A percentile compares a stretch with the other conserved stretches of the same genome.
phyloP scores from a whole-genome alignment of 208 protist species.

The Crithidia brevicula region DNA sequence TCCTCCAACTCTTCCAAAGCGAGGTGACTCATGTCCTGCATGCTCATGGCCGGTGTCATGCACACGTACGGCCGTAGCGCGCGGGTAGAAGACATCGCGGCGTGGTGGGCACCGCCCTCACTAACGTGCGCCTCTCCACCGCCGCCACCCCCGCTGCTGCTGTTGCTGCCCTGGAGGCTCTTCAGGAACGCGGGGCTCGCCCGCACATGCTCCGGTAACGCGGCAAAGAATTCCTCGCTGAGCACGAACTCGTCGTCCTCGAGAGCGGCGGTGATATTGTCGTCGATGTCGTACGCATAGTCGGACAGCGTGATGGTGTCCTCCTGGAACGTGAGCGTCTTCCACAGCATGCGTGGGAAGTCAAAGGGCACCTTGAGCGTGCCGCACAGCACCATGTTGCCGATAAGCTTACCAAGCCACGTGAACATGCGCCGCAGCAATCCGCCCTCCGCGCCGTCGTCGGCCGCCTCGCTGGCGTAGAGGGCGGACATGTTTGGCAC shows the following conservation, averaged over 20 bases:
- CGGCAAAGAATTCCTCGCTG: conserved; percentile 68
- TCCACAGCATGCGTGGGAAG: conserved; percentile 87
- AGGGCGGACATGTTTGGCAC: conserved; percentile 84
- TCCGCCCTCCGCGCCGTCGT: conserved; percentile 43
- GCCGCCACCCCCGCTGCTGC: not conserved
- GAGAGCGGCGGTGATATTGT: conserved; percentile 70
- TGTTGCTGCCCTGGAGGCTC: not conserved
- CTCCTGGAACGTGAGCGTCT: conserved; percentile 76
- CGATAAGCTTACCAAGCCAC: conserved; percentile 89
- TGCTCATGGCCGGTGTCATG: conserved; percentile 55
- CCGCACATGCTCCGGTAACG: conserved; percentile 39
- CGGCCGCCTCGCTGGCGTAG: conserved; percentile 40
- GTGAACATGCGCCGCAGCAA: conserved; percentile 52
- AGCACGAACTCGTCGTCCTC: conserved; percentile 82
- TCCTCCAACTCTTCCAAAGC: conserved; percentile 37
- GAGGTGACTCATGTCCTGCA: conserved; percentile 31
- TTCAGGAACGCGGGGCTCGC: conserved; percentile 16
- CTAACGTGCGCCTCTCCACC: not conserved
- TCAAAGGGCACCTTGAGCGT: conserved; percentile 72
- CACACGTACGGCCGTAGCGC: conserved; percentile 35
- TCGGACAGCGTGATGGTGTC: conserved; percentile 71
- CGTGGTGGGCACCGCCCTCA: conserved; percentile 1
- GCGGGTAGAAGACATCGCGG: conserved; percentile 14
- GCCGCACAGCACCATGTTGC: conserved; percentile 85
- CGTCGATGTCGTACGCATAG: conserved; percentile 86